Base-by-base conservation (phyloP, 371 early-diverging fungal species). In the Mucor plumbeus region DNA sequence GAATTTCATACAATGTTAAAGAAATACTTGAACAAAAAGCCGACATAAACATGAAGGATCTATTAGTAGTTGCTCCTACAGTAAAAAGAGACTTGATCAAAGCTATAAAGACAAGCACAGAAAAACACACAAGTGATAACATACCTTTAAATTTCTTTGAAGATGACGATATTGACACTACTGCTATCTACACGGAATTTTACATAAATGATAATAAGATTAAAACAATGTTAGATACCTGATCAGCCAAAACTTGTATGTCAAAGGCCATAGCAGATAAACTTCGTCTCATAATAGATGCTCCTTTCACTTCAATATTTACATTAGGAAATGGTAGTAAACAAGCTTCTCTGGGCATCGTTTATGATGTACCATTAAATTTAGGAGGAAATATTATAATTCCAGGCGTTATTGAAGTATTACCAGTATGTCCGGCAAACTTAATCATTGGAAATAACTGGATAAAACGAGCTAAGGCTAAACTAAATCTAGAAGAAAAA, bases 271-370 rank as follows among this genome's bases (percentile, higher is more conserved):
- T 63, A 2, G 63, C 63, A 14, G 63, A 63, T 31, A 40, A 19
- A 15, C 50, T 64, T 0, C 15, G 11, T n/a, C 7, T 56, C 3
- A 15, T 33, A 15, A 64, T 64, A 14, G 57, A 56, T 26, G 43
- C 41, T 15, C 41, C 64, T 13, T 56, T 57, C 4, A 35, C 9
- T 4, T 38, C 56, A 8, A 33, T 64, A 0, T 56, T 64, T 19
- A 64, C 57, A 19, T 11, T 64, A n/a, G 64, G 57, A 34, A 64
- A 64, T 35, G 57, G 57, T 17, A 34, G 43, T 11, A 55, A 64
- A n/a, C 64, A 64, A 56, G 55, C 64, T 10, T 43, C 64, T 3
- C 19, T 64, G 8, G 64, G 64, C 2, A 14, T 64, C 1, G 34
- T 64, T 0, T 64, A 56, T 19, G 64, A 64, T 34, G 64, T 64